Conservation (phyloP, 768 basidiomycete species). For the Naganishia kalamii region DNA sequence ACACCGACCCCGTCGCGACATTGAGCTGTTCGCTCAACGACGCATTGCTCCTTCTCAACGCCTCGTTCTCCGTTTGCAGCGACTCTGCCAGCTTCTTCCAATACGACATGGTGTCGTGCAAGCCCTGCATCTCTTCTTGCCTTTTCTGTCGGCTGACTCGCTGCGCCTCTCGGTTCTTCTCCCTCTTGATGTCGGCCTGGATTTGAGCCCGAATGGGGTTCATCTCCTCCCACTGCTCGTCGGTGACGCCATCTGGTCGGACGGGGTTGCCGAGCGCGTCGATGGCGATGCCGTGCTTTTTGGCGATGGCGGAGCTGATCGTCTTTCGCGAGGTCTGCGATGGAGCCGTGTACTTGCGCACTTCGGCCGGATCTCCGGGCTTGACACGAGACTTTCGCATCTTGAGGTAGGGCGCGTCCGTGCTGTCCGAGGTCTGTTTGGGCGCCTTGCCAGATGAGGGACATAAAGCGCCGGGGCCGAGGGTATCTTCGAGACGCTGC, state of each 20-base stretch:
- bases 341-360: conserved; percentile 12
- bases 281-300: conserved; percentile 3
- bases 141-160: conserved; percentile 6
- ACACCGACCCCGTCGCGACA: not conserved
- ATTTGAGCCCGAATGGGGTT: not conserved
- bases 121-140: conserved; percentile 2
- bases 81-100: not conserved
- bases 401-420: not conserved
- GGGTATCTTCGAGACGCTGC: not conserved
- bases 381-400: conserved; percentile 6
- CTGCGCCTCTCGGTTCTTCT: conserved; percentile 10
- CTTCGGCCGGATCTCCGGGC: conserved; percentile 6
- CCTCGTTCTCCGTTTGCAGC: not conserved
- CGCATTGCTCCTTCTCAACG: not conserved
- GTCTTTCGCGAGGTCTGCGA: conserved; percentile 9
- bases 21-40: not conserved
- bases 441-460: not conserved
- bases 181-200: conserved; percentile 7
- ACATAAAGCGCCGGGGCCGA: not conserved
- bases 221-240: conserved; percentile 12
- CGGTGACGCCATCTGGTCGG: conserved; percentile 1
- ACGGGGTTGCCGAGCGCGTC: conserved; percentile 6
- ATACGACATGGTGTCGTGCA: not conserved
- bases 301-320: conserved; percentile 6
- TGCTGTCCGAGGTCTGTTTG: not conserved